Conservation (phyloP, 2,329 filamentous ascomycete genomes). For the Colletotrichum destructivum region DNA sequence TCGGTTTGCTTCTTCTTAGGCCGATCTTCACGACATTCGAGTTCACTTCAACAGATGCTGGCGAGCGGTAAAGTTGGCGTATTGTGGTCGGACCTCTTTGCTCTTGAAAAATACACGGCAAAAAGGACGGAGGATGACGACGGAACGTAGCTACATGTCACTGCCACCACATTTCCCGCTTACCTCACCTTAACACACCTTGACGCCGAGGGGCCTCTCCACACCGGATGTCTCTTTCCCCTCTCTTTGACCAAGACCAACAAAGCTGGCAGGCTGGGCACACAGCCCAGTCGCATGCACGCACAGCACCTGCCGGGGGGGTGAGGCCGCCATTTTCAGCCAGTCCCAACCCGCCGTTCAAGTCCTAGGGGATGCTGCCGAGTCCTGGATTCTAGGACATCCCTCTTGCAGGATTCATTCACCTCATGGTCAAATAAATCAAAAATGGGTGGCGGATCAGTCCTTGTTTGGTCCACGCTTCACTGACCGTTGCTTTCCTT, state of each 20-base stretch:
- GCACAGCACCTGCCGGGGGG: conserved; percentile 24
- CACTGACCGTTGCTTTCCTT: conserved; percentile 21
- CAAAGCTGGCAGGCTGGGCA: conserved; percentile 1
- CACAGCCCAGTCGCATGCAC: conserved; percentile 5
- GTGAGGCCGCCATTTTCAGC: conserved; percentile 38
- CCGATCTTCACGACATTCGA: not conserved
- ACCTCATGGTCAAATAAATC: conserved; percentile 37
- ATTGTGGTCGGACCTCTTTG: too few species aligned
- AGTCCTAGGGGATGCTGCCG: conserved; percentile 37
- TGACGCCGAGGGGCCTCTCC: conserved; percentile 1
- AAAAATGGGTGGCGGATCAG: conserved; percentile 40
- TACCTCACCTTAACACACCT: conserved; percentile 19
- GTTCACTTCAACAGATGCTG: too few species aligned
- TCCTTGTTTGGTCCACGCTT: conserved; percentile 24
- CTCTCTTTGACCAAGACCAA: conserved; percentile 7
- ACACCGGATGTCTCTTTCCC: conserved; percentile 12
- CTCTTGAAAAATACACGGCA: not conserved
- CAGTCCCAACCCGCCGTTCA: conserved; percentile 33
- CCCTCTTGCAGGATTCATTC: conserved; percentile 26
- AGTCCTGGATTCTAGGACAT: conserved; percentile 41
- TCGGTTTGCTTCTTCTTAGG: not conserved
- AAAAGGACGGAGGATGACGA: not conserved
- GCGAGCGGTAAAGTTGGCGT: not conserved
- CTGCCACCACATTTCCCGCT: conserved; percentile 19
- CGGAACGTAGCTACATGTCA: not conserved